phyloP scores from a whole-genome alignment of 2,329 filamentous ascomycete species.

The Rachicladosporium sp. region DNA sequence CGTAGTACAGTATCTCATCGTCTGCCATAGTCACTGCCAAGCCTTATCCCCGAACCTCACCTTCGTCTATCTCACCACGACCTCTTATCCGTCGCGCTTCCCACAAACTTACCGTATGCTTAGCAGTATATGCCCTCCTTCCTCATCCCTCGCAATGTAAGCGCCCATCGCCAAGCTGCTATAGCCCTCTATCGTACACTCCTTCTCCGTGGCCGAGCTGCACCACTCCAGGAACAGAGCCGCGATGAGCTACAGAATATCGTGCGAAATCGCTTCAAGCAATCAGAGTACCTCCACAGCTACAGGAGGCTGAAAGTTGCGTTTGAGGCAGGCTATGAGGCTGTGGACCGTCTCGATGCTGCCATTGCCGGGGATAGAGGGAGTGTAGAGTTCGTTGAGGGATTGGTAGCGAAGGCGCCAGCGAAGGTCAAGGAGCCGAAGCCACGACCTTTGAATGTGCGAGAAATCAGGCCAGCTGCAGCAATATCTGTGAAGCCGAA shows the following conservation, averaged over 20 bases:
- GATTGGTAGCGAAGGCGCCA: constrained; percentile 17
- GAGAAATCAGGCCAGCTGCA: background rate
- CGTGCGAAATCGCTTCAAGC: constrained; percentile 49
- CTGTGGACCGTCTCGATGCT: constrained; percentile 32
- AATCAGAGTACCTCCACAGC: constrained; percentile 47
- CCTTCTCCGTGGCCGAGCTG: constrained; percentile 39
- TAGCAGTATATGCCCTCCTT: constrained; percentile 14
- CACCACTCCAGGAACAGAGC: constrained; percentile 6
- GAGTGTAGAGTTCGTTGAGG: constrained; percentile 16
- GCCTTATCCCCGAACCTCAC: no score
- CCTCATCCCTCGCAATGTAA: constrained; percentile 34
- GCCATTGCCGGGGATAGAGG: constrained; percentile 22
- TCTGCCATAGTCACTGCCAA: no score
- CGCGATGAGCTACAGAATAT: constrained; percentile 43
- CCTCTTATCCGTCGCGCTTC: no score
- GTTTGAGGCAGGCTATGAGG: constrained; percentile 56
- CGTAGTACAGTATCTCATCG: no score
- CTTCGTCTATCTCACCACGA: no score
- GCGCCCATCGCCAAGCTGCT: constrained; percentile 43
- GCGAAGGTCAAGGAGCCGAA: constrained; percentile 11
- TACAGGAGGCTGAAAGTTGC: constrained; percentile 48
- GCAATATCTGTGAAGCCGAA: background rate
- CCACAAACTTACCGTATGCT: no score
- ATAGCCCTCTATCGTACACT: constrained; percentile 63
- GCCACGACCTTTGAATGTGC: constrained; percentile 6